phyloP scores from a whole-genome alignment of 345 rosid species.

The Conringia planisiliqua region DNA sequence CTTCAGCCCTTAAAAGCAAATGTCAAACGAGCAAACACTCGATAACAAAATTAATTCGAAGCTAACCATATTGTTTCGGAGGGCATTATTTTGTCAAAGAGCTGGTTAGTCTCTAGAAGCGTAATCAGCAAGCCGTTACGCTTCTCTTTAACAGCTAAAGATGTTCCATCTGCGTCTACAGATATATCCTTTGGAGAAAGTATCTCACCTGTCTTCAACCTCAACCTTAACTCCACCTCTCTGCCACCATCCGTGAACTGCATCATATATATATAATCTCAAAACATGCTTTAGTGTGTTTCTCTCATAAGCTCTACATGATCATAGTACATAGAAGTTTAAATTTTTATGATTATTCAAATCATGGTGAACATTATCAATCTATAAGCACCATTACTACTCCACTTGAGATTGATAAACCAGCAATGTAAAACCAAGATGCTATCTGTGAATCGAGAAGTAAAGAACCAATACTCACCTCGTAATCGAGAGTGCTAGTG shows the following conservation, averaged over 20 bases:
- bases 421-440: not conserved
- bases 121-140: constrained; percentile 44
- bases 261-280: constrained; percentile 18
- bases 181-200: constrained; percentile 55
- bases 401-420: not conserved
- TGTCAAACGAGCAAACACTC: not conserved
- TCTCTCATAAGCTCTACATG: not conserved
- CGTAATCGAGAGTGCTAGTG: constrained; percentile 49
- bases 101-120: constrained; percentile 58
- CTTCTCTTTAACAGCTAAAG: constrained; percentile 50
- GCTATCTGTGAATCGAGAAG: not conserved
- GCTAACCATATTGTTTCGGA: constrained; percentile 85
- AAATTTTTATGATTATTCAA: not conserved
- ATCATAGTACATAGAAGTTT: not conserved
- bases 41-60: not conserved
- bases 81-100: constrained; percentile 71
- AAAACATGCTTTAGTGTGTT: not conserved
- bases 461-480: constrained; percentile 32
- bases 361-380: not conserved
- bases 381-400: not conserved
- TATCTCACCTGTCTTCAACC: constrained; percentile 40
- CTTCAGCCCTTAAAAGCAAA: not conserved
- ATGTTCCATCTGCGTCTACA: constrained; percentile 75
- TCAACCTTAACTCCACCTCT: constrained; percentile 75
- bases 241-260: constrained; percentile 76